Evolutionary conservation across 2,329 filamentous ascomycete species (phyloP).

Genomic region (Botrytis porri): DNA sequence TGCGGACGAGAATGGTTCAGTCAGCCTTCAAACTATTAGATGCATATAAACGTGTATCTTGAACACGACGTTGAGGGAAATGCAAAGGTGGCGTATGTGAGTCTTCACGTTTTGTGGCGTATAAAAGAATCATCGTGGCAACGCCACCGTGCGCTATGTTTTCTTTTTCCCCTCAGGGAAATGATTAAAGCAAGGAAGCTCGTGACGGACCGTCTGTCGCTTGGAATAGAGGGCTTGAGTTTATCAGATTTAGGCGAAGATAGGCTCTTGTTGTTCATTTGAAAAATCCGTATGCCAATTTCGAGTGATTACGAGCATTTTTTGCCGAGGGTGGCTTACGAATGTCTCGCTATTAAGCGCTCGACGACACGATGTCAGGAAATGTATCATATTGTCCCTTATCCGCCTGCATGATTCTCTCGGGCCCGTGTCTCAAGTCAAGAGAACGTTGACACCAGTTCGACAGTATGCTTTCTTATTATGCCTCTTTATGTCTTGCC

Average conservation of each 20-base stretch:
- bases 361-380: background rate
- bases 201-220: background rate
- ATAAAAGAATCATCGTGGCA: background rate
- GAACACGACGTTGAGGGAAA: slow-evolving; percentile 1
- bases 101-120: slow-evolving; percentile 9
- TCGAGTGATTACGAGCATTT: background rate
- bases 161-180: background rate
- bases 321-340: slow-evolving; percentile 2
- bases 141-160: background rate
- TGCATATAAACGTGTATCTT: slow-evolving; percentile 4
- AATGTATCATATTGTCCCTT: background rate
- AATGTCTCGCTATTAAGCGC: slow-evolving; percentile 12
- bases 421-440: background rate
- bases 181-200: background rate
- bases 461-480: background rate
- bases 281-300: background rate
- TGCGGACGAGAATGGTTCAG: background rate
- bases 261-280: background rate
- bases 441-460: background rate
- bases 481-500: background rate
- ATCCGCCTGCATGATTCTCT: slow-evolving; percentile 2
- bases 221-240: background rate
- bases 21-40: background rate
- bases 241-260: background rate
- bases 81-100: background rate